Evolutionary conservation across 148 eudicot species (phyloP).

Genomic region (Suaeda aralocaspica): DNA sequence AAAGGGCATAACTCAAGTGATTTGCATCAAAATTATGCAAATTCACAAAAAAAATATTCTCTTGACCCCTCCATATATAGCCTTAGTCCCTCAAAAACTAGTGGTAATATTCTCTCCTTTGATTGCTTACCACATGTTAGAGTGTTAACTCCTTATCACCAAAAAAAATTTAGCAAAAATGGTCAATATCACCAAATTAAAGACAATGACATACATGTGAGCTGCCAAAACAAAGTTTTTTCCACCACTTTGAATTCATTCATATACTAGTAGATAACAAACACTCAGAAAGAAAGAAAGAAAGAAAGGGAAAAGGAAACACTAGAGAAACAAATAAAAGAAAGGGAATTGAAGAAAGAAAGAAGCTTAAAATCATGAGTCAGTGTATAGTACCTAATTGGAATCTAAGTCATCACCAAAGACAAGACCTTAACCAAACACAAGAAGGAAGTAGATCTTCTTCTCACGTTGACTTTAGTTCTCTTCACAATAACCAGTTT

Average conservation of each 20-base stretch:
- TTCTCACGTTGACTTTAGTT: slow-evolving; percentile 38
- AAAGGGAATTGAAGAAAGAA: slow-evolving; percentile 8
- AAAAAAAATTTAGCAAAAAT: background rate
- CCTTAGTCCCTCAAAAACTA: slow-evolving; percentile 1
- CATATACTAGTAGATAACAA: background rate
- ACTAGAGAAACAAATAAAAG: background rate
- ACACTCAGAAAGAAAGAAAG: background rate
- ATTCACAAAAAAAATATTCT: background rate
- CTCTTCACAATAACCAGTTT: slow-evolving; percentile 12
- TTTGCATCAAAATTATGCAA: background rate
- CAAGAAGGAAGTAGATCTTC: slow-evolving; percentile 47
- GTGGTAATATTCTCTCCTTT: slow-evolving; percentile 18
- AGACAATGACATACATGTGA: slow-evolving; percentile 26
- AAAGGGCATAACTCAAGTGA: too few species aligned
- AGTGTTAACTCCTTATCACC: slow-evolving; percentile 16
- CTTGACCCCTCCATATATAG: slow-evolving; percentile 20
- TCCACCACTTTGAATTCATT: background rate
- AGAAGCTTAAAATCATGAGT: slow-evolving; percentile 29
- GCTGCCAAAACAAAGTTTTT: slow-evolving; percentile 24
- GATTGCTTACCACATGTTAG: slow-evolving; percentile 26
- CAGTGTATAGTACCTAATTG: slow-evolving; percentile 39
- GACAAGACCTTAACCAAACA: slow-evolving; percentile 34
- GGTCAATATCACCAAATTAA: slow-evolving; percentile 9
- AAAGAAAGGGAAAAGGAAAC: background rate
- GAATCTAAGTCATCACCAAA: slow-evolving; percentile 43